Evolutionary conservation across 202 grass and related monocot genomes (phyloP), one percentile per base, ranked within the genome.

Genomic region (Thinopyrum obtusiflorum): DNA sequence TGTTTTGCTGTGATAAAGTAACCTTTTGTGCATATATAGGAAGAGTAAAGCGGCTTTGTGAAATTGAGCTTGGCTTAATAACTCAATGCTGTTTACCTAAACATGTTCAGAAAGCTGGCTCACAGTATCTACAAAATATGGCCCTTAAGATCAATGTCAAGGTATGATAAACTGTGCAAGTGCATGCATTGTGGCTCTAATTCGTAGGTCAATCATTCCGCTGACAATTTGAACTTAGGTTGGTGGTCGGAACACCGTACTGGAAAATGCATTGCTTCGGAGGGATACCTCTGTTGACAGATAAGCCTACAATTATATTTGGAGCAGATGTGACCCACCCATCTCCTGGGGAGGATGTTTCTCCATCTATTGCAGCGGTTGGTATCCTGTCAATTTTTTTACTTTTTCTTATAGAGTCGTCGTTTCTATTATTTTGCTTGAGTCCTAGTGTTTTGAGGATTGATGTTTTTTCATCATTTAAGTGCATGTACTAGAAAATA

Each of bases 271-370:
- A 17, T 23, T 93, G 31, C 11, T 64, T 40, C 14, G 26, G 26
- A 73, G 78, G 78, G 36, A 92, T 93, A 76, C 88, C 74, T 27
- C 55, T 84, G 75, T 9, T 95, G n/a, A 93, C 86, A 55, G 90
- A 92, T 64, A 24, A 18, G 7, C 93, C 88, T n/a, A 93, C 83
- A 11, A 93, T 95, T 4, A 79, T 93, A 42, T 95, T 93, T 77
- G 93, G 93, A 47, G 88, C 90, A 42, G 88, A 95, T 90, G 90
- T 95, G 39, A 93, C 93, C 42, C 93, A 95, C 32, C 90, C 88
- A 77, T 4, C 90, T 70, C 49, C 80, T 24, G 88, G 90, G 29
- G 93, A 92, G 32, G 88, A 89, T 91, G 51, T 83, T 4, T 82
- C 80, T 33, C 68, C 86, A 2, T 95, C 93, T 33, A 90, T 92